Percentiles rank a stretch among this genome's conserved stretches.
Evolutionary conservation across 164 flowering plant genomes (phyloP).

Genomic region (Pachysandra terminalis): DNA sequence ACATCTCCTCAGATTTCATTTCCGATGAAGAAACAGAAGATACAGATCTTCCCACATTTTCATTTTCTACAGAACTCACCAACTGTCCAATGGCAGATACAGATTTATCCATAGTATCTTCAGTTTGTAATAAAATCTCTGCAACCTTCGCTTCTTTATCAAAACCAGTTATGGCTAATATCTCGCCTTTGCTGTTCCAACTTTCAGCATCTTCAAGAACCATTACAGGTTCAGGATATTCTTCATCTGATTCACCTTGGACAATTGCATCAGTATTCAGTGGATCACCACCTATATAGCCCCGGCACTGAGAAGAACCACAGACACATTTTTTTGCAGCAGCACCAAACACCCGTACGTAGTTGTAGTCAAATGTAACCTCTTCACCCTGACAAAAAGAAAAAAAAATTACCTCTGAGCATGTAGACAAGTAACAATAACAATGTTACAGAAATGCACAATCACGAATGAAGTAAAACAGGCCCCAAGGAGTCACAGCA

Average conservation of each 20-base stretch:
- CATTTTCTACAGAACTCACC: no score
- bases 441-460: no score
- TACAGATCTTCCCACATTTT: no score
- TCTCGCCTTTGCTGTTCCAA: conserved; percentile 3
- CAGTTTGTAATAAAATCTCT: background rate
- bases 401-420: background rate
- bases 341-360: conserved; percentile 95
- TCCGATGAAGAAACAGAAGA: background rate
- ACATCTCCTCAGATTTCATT: conserved; percentile 18
- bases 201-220: conserved; percentile 43
- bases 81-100: no score
- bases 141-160: background rate
- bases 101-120: background rate
- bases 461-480: background rate
- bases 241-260: conserved; percentile 95
- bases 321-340: conserved; percentile 96
- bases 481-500: background rate
- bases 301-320: conserved; percentile 81
- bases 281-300: conserved; percentile 94
- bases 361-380: conserved; percentile 95
- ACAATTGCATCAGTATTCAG: conserved; percentile 59
- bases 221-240: conserved; percentile 77
- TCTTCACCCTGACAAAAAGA: conserved; percentile 87
- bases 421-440: background rate
- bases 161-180: conserved; percentile 10